Evolutionary conservation across 1,139 yeast genomes (phyloP), one percentile per base, ranked within the genome.

Genomic region (Tardiomyces depauwii): DNA sequence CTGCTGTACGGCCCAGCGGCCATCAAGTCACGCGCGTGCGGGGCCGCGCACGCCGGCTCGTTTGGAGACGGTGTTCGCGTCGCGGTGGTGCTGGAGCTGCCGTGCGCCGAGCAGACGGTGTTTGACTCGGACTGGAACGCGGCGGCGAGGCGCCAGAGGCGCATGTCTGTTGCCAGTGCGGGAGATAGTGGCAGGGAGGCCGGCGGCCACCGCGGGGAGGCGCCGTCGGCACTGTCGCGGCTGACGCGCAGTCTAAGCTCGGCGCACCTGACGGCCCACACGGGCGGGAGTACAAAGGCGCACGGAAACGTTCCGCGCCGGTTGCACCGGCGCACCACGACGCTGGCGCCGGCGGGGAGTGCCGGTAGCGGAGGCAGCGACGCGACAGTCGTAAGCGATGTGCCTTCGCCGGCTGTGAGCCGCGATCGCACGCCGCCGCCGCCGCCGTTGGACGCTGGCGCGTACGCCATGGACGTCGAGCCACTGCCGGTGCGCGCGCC

Each of bases 1-100:
- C 50, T 59, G 21, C 50, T 59, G 36, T 59, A 59, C 45, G 62
- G 63, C 23, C 53, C 51, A 4, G 38, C 46, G 32, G 44, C 44
- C 18, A 49, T 44, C 47, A 18, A 44, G 41, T 12, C 47, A 48
- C 9, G 48, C 46, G 32, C 38, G 46, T 9, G 28, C 50, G 11
- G 46, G 51, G 9, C 55, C 54, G 40, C 45, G 48, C 19, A 42
- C 41, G n/a, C 50, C 47, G 18, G 61, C 58, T 45, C 36, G 5
- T 30, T 14, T 12, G 36, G 36, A 4, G 36, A 30, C n/a, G 36
- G 36, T 3, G 48, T 58, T 14, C 52, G 62, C 21, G 55, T 57
- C 10, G 55, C 54, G 28, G 49, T 56, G n/a, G 38, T 58, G 7
- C 49, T 55, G 27, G 62, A 59, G 47, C 39, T 50, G 19, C 48